Percentiles rank a stretch among this genome's conserved stretches.
phyloP scores from a whole-genome alignment of 176 grass and related monocot genomes.

The Hordeum vulgare region DNA sequence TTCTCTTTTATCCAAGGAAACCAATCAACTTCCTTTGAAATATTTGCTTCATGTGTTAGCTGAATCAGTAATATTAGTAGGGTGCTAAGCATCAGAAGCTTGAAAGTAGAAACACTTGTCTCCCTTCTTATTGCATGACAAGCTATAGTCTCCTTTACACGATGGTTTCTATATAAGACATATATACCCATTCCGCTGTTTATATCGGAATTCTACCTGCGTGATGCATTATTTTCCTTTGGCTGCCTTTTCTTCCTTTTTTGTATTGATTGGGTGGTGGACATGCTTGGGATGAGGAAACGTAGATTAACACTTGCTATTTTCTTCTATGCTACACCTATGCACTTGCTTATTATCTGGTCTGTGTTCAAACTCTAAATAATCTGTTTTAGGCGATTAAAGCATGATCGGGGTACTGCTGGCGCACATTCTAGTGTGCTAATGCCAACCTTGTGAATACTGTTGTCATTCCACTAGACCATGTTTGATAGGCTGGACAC shows the following conservation, averaged over 20 bases:
- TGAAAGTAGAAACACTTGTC: background rate
- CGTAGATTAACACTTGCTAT: background rate
- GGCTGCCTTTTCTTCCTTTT: background rate
- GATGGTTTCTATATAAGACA: background rate
- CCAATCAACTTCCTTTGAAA: background rate
- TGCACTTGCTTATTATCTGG: conserved; percentile 5
- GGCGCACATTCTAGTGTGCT: background rate
- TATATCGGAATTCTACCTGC: background rate
- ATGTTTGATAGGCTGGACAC: conserved; percentile 10
- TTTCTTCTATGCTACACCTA: background rate
- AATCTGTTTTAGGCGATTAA: background rate
- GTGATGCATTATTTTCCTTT: background rate
- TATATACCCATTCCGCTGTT: background rate
- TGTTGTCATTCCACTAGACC: background rate
- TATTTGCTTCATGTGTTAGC: background rate
- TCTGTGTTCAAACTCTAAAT: background rate
- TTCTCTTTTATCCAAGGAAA: conserved; percentile 2
- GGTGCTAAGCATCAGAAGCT: background rate
- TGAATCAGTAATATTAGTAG: background rate
- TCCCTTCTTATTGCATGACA: background rate
- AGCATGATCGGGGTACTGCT: background rate
- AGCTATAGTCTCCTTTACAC: background rate
- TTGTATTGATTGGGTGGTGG: background rate
- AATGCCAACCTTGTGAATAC: background rate
- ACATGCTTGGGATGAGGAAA: conserved; percentile 3